These are phyloP conservation scores for Gossypioides kirkii DNA, from an alignment of 345 rosid genomes.

Conservation along the genomic window DNA sequence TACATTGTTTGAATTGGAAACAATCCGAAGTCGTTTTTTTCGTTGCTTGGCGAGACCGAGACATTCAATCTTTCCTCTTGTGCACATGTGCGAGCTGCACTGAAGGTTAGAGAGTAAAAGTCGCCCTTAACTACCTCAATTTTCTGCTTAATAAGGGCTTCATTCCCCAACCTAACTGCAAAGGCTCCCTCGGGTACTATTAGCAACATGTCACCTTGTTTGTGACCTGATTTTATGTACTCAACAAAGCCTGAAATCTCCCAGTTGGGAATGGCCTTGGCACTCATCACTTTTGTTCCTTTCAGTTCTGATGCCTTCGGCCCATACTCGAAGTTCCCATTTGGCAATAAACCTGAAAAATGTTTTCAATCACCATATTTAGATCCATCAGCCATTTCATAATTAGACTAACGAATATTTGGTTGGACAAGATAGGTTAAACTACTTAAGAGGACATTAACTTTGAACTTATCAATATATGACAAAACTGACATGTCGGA, in stretches of 20 bases:
- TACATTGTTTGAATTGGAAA: constrained; percentile 83
- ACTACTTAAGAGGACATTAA: too few species aligned
- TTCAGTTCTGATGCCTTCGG: constrained; percentile 57
- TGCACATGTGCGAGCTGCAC: constrained; percentile 76
- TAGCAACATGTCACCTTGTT: constrained; percentile 81
- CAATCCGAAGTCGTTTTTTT: constrained; percentile 49
- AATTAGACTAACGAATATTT: too few species aligned
- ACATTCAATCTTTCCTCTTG: constrained; percentile 76
- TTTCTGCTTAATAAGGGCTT: constrained; percentile 68
- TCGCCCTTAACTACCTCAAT: constrained; percentile 37
- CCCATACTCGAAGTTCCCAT: constrained; percentile 76
- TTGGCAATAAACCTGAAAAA: constrained; percentile 69
- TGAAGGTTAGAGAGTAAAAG: constrained; percentile 62
- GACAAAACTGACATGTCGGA: not conserved
- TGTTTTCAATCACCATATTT: too few species aligned
- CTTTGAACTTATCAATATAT: not conserved
- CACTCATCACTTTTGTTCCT: constrained; percentile 46
- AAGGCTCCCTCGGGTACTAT: constrained; percentile 68
- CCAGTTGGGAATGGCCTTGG: constrained; percentile 69
- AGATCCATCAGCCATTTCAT: too few species aligned
- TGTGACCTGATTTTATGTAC: constrained; percentile 86
- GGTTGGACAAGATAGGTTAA: too few species aligned
- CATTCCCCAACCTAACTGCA: constrained; percentile 77
- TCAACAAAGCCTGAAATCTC: constrained; percentile 72
- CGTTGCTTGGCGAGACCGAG: constrained; percentile 49